Conservation (phyloP, 1,284 basidiomycete species). For the Termitomyces sp. region DNA sequence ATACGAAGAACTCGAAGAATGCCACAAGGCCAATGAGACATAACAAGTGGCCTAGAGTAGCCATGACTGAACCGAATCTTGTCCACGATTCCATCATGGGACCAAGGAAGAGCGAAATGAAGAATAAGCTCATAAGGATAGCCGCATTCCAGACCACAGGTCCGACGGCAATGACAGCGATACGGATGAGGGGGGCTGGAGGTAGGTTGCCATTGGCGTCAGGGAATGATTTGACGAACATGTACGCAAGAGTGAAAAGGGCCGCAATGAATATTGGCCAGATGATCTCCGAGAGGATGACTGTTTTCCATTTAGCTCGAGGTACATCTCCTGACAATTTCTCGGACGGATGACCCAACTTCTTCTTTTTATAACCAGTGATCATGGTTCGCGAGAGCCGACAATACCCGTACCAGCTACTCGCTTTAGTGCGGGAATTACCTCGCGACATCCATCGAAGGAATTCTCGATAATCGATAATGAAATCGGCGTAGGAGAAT, state of each 20-base stretch:
- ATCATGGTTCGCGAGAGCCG: conserved; percentile 93
- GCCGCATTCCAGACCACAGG: conserved; percentile 97
- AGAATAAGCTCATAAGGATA: conserved; percentile 82
- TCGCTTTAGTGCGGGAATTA: conserved; percentile 91
- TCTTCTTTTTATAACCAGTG: conserved; percentile 98
- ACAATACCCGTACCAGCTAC: conserved; percentile 98
- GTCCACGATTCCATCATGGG: conserved; percentile 85
- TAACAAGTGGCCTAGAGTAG: conserved; percentile 79
- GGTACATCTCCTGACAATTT: conserved; percentile 91
- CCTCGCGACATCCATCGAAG: conserved; percentile 97
- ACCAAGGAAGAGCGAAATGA: conserved; percentile 87
- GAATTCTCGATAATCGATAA: conserved; percentile 97
- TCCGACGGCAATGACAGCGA: conserved; percentile 86
- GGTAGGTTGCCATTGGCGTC: conserved; percentile 56
- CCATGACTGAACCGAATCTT: conserved; percentile 88
- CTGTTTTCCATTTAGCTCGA: conserved; percentile 81
- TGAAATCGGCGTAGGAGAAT: conserved; percentile 92
- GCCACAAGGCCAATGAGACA: conserved; percentile 77
- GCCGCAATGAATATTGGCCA: conserved; percentile 76
- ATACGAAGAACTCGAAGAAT: conserved; percentile 93
- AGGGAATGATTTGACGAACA: conserved; percentile 88
- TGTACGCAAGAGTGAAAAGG: conserved; percentile 83
- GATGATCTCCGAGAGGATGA: conserved; percentile 83
- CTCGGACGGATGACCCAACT: conserved; percentile 92
- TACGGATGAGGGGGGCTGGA: conserved; percentile 83